Base-by-base conservation (phyloP, 2,329 filamentous ascomycete species). In the Colletotrichum tropicale region DNA sequence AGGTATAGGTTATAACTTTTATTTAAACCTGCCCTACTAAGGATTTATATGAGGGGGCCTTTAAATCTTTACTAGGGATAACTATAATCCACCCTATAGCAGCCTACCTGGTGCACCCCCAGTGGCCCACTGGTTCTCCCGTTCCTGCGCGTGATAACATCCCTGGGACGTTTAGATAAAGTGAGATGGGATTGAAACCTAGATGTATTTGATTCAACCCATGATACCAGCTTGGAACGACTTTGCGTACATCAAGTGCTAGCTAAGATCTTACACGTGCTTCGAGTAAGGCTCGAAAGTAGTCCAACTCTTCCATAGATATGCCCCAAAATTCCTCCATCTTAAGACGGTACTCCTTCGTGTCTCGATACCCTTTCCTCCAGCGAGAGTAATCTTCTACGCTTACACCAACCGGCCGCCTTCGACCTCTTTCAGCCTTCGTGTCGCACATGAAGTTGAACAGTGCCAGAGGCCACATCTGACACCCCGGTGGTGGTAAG, bases 131-230 rank as follows among this genome's bases (percentile, higher is more conserved):
- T n/a, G n/a, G n/a, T n/a, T n/a, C n/a, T n/a, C n/a, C n/a, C n/a
- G n/a, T n/a, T n/a, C n/a, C n/a, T n/a, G n/a, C n/a, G n/a, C n/a
- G n/a, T n/a, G n/a, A n/a, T n/a, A n/a, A n/a, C n/a, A n/a, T n/a
- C n/a, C n/a, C 16, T 43, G 3, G 36, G 36, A n/a, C 9, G 38
- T 4, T 48, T n/a, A 3, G 38, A 48, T 48, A 48, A 48, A 6
- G 38, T 48, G 38, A 48, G 5, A 2, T 48, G 38, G 18, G 0
- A 48, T 48, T 2, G 0, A 48, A n/a, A n/a, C 0, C 38, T 48
- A n/a, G 9, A 48, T 12, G 5, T 12, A 48, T 7, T 48, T 0
- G 4, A 48, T 7, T 3, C 18, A 48, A 48, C 1, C 0, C 9
- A 48, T n/a, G 38, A 48, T 21, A 48, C 18, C 38, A 48, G 9